Base-by-base conservation (phyloP, 1,139 yeast genomes). In the Suhomyces ambrosiae region DNA sequence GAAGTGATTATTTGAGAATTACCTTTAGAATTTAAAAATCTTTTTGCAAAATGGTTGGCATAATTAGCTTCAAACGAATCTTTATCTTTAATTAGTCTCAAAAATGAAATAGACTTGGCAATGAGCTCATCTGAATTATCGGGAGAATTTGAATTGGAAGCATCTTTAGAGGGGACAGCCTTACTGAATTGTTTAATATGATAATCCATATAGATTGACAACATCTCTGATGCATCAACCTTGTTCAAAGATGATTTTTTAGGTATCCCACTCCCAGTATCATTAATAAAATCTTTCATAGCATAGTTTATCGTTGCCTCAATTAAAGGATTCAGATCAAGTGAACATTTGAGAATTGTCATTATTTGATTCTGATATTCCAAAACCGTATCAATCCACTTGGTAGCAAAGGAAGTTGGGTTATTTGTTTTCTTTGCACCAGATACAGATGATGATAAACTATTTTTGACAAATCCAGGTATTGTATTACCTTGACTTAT, bases 11-110 rank as follows among this genome's bases (percentile, higher is more conserved):
- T 37, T 28, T 45, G 50, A 3, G 56, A 43, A 15, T 54, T 45
- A 1, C 60, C 58, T 43, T 75, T 76, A 10, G 73, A 52, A 41
- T 74, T 79, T 40, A 86, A 81, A 38, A 92, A 70, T 42, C 98
- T 68, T 56, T 87, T 88, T 1, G 97, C 97, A 46, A 92, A 73
- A 63, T 88, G 96, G 38, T 84, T 86, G 49, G 90, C 90, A 61
- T 88, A 92, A 47, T 85, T 82, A 23, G 79, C 81, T 58, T 88
- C 96, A 61, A 92, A 92, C 25, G 87, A 69, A 60, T 92, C 97
- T 55, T 88, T 90, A 51, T 92, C 97, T 37, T 79, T 73, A 27
- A 92, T 72, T 49, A 79, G 82, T 39, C 83, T 68, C 52, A 89
- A 81, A 30, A 92, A 71, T 23, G 70, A 61, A 8, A 85, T 71